Base-by-base conservation (phyloP, 2,329 filamentous ascomycete species). In the Penicillium digitatum region DNA sequence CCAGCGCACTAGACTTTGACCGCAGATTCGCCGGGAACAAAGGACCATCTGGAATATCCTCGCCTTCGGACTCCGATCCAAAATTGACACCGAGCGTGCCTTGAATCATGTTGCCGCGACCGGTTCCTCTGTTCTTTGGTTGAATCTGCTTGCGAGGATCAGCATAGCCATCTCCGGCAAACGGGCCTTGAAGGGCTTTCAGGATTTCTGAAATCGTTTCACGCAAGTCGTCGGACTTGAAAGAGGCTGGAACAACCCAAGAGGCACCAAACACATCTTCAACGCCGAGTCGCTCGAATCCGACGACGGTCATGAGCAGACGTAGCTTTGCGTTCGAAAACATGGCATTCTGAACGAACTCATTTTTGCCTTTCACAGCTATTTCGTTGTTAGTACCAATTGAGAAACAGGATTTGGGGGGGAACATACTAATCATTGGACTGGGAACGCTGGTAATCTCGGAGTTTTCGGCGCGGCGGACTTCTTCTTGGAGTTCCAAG, bases 291-390 rank as follows among this genome's bases (percentile, higher is more conserved):
- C 86, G 81, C 65, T 87, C 80, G 58, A 95, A 83, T 0, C 88
- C 89, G 18, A 87, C 79, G 0, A 94, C 79, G 1, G 80, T 87
- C 82, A 97, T 87, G 3, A 99, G 81, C 1, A 97, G 84, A 32
- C 92, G 87, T 2, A 97, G 81, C 66, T 93, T 87, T 10, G 89
- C 86, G 72, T 97, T 95, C 69, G 90, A 95, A 78, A 95, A 95
- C 74, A 96, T 86, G 26, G 90, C 87, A 22, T 81, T 81, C 48
- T 86, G 85, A 38, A 86, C 84, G 46, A 82, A 79, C 43, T 88
- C 83, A 39, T 82, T 84, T 54, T 87, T 84, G 0, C 88, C 80
- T 48, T 80, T 81, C 50, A 91, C 75, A 53, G 75, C 83, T 87
- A 64, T 31, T 38, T 5, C 7, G 5, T 8, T n/a, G 49, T 61